Conservation (phyloP, 1,139 yeast species). For the Blastobotrys apis region DNA sequence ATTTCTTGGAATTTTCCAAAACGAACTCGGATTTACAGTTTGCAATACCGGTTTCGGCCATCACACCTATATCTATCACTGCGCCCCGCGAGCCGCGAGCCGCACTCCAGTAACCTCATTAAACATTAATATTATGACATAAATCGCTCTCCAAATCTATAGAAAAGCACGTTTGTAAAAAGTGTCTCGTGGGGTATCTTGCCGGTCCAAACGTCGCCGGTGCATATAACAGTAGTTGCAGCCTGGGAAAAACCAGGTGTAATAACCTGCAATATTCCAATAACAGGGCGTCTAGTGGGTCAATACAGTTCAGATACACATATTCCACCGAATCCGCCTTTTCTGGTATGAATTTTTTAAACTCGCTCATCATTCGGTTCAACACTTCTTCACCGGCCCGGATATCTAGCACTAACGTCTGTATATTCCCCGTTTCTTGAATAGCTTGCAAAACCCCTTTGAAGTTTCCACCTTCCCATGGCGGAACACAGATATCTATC, state of each 20-base stretch:
- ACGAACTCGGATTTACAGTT: no score
- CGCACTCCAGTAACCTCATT: no score
- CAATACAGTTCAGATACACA: not conserved
- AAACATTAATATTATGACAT: no score
- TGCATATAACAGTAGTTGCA: not conserved
- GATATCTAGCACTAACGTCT: not conserved
- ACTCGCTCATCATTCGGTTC: not conserved
- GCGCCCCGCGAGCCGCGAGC: no score
- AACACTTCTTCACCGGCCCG: not conserved
- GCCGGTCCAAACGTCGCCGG: conserved; percentile 3
- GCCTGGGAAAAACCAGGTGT: not conserved
- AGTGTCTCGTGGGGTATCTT: not conserved
- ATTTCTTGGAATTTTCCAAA: no score
- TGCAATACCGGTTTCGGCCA: no score
- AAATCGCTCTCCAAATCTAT: no score
- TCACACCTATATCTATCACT: no score
- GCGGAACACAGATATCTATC: not conserved
- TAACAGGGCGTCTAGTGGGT: not conserved
- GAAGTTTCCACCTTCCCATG: not conserved
- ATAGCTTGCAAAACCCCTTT: not conserved
- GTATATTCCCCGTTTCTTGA: not conserved
- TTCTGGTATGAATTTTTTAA: not conserved
- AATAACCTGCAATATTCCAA: not conserved
- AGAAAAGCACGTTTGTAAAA: not conserved
- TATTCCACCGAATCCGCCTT: not conserved